phyloP scores from a whole-genome alignment of 208 protist species.

The Trypanosoma theileri region DNA sequence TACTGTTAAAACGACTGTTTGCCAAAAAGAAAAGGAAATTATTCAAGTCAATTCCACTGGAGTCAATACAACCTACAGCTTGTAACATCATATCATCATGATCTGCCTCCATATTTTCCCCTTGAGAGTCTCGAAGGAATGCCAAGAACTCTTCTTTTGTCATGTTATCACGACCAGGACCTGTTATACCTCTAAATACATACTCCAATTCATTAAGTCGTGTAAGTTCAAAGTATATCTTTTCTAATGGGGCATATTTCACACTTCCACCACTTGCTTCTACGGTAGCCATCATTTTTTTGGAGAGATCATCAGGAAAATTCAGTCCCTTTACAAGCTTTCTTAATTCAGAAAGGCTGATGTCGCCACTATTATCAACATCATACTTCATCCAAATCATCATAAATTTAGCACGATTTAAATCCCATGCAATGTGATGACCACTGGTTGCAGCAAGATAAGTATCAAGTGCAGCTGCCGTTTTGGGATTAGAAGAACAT shows the following conservation, averaged over 20 bases:
- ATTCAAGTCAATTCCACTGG: conserved; percentile 26
- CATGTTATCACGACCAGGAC: conserved; percentile 29
- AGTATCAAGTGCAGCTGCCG: conserved; percentile 31
- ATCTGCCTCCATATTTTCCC: conserved; percentile 37
- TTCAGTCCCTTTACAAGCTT: conserved; percentile 48
- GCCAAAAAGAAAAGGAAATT: conserved; percentile 52
- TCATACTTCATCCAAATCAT: conserved; percentile 71
- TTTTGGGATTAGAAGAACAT: conserved; percentile 37
- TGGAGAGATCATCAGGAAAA: conserved; percentile 44
- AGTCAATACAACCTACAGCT: conserved; percentile 38
- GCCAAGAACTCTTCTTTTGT: conserved; percentile 41
- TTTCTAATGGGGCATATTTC: conserved; percentile 45
- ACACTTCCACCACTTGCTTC: conserved; percentile 32
- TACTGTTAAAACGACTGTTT: conserved; percentile 32
- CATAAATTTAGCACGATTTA: conserved; percentile 64
- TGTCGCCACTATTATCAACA: conserved; percentile 58
- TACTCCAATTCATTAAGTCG: conserved; percentile 56
- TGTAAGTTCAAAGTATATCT: conserved; percentile 40
- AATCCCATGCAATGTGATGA: conserved; percentile 30
- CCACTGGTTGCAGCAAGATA: conserved; percentile 34
- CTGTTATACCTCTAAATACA: conserved; percentile 42
- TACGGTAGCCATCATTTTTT: conserved; percentile 37
- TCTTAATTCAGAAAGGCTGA: conserved; percentile 43
- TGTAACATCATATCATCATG: conserved; percentile 40
- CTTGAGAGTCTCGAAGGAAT: conserved; percentile 49